Evolutionary conservation across 345 rosid species (phyloP).

Genomic region (Euclidium syriacum): DNA sequence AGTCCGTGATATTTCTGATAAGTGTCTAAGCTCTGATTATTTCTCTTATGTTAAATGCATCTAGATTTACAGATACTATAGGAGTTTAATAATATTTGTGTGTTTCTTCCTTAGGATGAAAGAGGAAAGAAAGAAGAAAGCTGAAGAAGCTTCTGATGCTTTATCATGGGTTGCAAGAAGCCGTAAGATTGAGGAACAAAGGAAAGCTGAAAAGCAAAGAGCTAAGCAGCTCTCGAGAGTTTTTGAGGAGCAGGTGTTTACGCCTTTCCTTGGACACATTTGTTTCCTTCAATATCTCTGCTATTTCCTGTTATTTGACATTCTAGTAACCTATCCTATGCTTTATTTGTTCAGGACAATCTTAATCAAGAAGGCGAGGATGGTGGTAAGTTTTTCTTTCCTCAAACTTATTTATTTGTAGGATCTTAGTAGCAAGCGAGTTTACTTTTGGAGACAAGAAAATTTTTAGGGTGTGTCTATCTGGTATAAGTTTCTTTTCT

Average conservation of each 20-base stretch:
- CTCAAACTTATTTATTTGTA: background rate
- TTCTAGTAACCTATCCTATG: conserved; percentile 8
- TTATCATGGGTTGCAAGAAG: conserved; percentile 70
- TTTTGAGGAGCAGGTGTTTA: conserved; percentile 86
- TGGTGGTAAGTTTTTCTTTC: conserved; percentile 27
- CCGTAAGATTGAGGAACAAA: conserved; percentile 72
- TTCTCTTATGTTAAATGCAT: conserved; percentile 1
- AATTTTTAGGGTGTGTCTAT: background rate
- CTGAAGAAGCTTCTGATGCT: conserved; percentile 59
- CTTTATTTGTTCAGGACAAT: conserved; percentile 54
- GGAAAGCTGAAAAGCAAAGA: conserved; percentile 69
- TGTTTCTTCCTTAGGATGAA: conserved; percentile 51
- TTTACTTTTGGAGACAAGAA: background rate
- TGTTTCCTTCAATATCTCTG: background rate
- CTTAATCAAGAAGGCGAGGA: conserved; percentile 59
- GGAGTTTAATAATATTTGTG: background rate
- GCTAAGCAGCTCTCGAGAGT: conserved; percentile 67
- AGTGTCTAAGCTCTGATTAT: background rate
- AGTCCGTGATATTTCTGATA: background rate
- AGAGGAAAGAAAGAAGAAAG: conserved; percentile 73
- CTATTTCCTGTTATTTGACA: conserved; percentile 3
- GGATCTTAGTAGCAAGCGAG: background rate
- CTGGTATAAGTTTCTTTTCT: background rate
- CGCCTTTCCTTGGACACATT: conserved; percentile 8
- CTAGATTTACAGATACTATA: background rate